phyloP scores from a whole-genome alignment of 75 land plant genomes.

The Selaginella tamariscina region DNA sequence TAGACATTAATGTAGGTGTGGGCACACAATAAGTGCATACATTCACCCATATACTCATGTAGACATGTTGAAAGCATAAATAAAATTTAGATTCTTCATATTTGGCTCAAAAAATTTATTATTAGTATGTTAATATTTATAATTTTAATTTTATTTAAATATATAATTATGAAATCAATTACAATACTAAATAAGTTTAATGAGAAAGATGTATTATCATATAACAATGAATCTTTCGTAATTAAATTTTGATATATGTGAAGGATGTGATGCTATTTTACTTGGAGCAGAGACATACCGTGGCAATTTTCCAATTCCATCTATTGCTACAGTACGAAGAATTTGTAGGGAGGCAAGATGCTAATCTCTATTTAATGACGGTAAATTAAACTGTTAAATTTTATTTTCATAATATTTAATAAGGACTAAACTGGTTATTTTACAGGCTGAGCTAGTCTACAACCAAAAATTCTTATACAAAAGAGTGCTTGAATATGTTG shows the following conservation, averaged over 20 bases:
- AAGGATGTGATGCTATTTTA: slow-evolving; percentile 91
- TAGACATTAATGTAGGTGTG: neutral
- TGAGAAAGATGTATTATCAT: neutral
- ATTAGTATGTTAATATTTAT: slow-evolving; percentile 5
- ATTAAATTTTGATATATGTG: neutral
- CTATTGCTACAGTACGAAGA: slow-evolving; percentile 66
- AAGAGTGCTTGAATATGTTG: slow-evolving; percentile 74
- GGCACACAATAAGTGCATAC: neutral
- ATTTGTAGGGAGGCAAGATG: slow-evolving; percentile 69
- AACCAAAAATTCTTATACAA: slow-evolving; percentile 89
- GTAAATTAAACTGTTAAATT: neutral
- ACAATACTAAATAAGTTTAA: neutral
- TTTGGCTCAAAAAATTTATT: neutral
- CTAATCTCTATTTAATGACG: neutral
- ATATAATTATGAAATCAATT: neutral
- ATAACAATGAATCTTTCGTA: neutral
- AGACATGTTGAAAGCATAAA: neutral
- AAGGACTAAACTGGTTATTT: neutral
- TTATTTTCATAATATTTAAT: neutral
- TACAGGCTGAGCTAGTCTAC: slow-evolving; percentile 94
- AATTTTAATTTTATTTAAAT: neutral
- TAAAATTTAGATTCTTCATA: neutral
- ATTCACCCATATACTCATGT: neutral
- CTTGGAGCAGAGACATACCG: slow-evolving; percentile 94
- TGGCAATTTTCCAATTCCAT: slow-evolving; percentile 81